A percentile compares a stretch with the other conserved stretches of the same genome.
Conservation (phyloP, 257 asterid genomes). For the Penstemon newberryi region DNA sequence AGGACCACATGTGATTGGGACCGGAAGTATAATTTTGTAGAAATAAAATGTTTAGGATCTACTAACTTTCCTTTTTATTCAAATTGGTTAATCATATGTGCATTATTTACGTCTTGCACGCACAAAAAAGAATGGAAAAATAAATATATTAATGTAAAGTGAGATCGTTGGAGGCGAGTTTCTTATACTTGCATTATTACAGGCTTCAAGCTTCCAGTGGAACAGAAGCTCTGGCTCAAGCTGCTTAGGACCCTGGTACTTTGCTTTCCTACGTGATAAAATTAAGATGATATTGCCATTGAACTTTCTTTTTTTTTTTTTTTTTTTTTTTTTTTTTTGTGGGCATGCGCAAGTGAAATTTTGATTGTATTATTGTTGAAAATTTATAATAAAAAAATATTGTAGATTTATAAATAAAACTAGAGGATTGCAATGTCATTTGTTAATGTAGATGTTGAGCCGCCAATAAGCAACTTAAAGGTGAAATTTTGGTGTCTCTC, state of each 20-base stretch:
- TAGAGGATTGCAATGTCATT: not conserved
- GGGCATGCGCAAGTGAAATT: not conserved
- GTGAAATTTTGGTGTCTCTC: not conserved
- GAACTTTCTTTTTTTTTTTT: not conserved
- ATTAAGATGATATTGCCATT: not conserved
- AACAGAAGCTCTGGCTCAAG: constrained; percentile 53
- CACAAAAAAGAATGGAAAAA: not conserved
- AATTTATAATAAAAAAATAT: not conserved
- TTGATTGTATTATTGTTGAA: not conserved
- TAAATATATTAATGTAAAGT: too few species aligned
- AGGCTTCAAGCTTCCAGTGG: constrained; percentile 64
- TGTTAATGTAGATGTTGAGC: not conserved
- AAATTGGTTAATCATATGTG: not conserved
- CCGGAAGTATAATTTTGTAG: too few species aligned
- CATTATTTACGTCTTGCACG: not conserved
- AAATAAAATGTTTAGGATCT: not conserved
- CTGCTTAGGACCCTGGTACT: constrained; percentile 41
- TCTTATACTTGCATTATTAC: constrained; percentile 22
- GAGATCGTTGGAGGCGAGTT: too few species aligned
- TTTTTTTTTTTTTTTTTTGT: too few species aligned
- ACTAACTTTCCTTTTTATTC: not conserved
- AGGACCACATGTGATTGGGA: too few species aligned
- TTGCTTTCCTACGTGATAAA: constrained; percentile 1
- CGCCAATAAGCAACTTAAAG: not conserved
- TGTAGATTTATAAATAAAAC: not conserved